phyloP scores from a whole-genome alignment of 441 rosid species.

The Raphanus hybrid region DNA sequence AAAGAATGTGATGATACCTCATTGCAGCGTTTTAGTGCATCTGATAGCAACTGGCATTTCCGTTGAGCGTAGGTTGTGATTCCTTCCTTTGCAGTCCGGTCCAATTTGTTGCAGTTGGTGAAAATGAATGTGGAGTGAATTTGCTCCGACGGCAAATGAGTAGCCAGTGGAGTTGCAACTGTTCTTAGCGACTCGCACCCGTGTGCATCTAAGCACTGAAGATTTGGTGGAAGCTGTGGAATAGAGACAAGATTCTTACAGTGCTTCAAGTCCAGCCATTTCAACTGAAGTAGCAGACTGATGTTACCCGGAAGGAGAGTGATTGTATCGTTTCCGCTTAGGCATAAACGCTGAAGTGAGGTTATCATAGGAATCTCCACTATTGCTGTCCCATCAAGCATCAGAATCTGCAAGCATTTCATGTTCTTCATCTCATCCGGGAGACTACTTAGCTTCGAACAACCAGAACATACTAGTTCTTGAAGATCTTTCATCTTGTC shows the following conservation, averaged over 20 bases:
- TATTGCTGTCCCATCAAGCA: slow-evolving; percentile 12
- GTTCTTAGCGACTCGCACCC: slow-evolving; percentile 14
- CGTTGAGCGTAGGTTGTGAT: slow-evolving; percentile 11
- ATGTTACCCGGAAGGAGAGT: not conserved
- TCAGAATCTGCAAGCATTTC: slow-evolving; percentile 30
- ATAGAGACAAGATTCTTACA: slow-evolving; percentile 28
- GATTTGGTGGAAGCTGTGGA: slow-evolving; percentile 33
- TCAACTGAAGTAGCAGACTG: slow-evolving; percentile 7
- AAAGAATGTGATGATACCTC: slow-evolving; percentile 6
- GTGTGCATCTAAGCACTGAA: not conserved
- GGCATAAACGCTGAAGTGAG: slow-evolving; percentile 24
- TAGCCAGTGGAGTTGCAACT: slow-evolving; percentile 1
- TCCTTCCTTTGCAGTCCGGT: slow-evolving; percentile 1
- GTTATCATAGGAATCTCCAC: not conserved
- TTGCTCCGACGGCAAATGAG: not conserved
- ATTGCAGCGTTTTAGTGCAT: slow-evolving; percentile 23
- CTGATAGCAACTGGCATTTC: slow-evolving; percentile 19
- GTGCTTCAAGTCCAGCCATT: slow-evolving; percentile 17
- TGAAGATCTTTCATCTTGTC: slow-evolving; percentile 27
- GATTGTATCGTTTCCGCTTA: slow-evolving; percentile 28
- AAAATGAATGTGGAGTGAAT: slow-evolving; percentile 20
- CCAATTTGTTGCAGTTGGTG: slow-evolving; percentile 16
- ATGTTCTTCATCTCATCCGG: slow-evolving; percentile 30
- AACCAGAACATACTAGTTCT: slow-evolving; percentile 36
- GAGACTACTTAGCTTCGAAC: slow-evolving; percentile 23